Base-by-base conservation (phyloP, 371 early-diverging fungal genomes). In the Coemansia sp. region DNA sequence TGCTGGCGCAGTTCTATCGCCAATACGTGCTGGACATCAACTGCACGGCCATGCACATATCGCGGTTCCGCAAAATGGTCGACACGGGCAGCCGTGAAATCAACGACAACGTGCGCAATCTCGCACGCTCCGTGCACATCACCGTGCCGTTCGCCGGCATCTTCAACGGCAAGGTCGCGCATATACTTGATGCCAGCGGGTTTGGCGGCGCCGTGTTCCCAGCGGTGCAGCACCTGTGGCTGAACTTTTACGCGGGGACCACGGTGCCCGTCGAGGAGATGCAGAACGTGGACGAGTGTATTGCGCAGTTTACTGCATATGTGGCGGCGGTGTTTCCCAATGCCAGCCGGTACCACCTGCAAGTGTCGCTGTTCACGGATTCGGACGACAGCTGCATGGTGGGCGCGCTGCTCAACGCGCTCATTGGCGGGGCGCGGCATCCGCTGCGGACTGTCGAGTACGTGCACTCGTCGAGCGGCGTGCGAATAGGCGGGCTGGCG, bases 321-420 rank as follows among this genome's bases (percentile, higher is more conserved):
- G 31, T 72, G 4, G 43, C 40, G 3, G 37, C 36, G 32, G 51
- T 72, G 64, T 72, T 67, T 24, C 72, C 72, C 10, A 44, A 50
- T 6, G 60, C 64, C 10, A 12, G 5, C 1, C 64, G 63, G 18
- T 72, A 63, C 57, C 58, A 62, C 31, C 60, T 72, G 56, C 59
- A 60, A 40, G 60, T 72, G 1, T 67, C 67, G 31, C 49, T 59
- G 53, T 72, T 67, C 42, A 63, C 72, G 3, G 67, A 67, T n/a
- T 58, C 72, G 10, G 67, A 71, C 51, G 72, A 71, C 47, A 71
- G 63, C 72, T 14, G 46, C 12, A 71, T 71, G 72, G 67, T 71
- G 11, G 72, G 67, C 16, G 10, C 40, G 9, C 37, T 71, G 10
- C 56, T 71, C 10, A 32, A 49, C 12, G 48, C 53, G 7, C 18